Base-by-base conservation (phyloP, 352 stramenopile genomes). In the Globisporangium lucens region DNA sequence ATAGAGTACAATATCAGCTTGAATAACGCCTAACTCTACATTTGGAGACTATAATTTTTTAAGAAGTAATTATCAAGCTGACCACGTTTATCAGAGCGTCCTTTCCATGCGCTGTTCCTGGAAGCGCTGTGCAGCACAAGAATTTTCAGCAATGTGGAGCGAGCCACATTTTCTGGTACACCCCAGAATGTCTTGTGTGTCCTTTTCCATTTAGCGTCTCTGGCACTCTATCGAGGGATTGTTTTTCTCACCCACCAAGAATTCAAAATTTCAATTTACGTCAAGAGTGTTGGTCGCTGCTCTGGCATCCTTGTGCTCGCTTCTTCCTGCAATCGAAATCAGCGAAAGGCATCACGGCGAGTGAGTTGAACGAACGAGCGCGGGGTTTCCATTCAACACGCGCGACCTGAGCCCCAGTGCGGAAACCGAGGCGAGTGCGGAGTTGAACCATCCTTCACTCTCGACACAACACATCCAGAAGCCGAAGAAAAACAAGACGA, bases 381-480 rank as follows among this genome's bases (percentile, higher is more conserved):
- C 63, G 29, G 15, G 29, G 52, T 67, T 71, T 64, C 66, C 60
- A 52, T 71, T 71, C 66, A 71, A 58, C 61, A 29, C 56, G 55
- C 56, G 55, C 27, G 15, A 24, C 15, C 7, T n/a, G 15, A 49
- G 13, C 9, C 17, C 41, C 41, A 49, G 17, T 58, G 74, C 71
- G 69, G 75, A 75, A 76, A 74, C 63, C 29, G 58, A 30, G 60
- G 65, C 46, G 38, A 36, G 43, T 49, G 67, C 24, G 17, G 43
- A 24, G 43, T 51, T 51, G 17, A 51, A 51, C 43, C 43, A 8
- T 51, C 43, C 43, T 22, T 51, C 36, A 52, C 57, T 53, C 47
- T 56, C 38, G 13, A 46, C 20, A 30, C 29, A 3, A 17, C 24
- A 65, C 24, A 29, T 33, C 43, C 38, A 55, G n/a, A 29, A 49